These are phyloP conservation scores for Cucurbita maxima DNA, from an alignment of 306 rosid genomes.

Conservation along the genomic window DNA sequence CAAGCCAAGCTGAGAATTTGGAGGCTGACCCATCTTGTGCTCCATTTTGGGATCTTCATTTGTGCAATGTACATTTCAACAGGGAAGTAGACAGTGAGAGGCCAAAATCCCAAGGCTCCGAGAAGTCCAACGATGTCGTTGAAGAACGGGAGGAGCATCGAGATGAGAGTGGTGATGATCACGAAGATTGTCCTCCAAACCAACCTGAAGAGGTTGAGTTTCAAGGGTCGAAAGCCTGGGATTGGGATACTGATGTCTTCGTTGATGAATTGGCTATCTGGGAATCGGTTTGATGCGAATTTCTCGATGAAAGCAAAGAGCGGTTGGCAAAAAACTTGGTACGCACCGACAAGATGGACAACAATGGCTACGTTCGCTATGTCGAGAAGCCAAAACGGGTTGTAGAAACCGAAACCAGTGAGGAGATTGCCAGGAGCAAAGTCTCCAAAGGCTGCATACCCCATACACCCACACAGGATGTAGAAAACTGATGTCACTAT, in stretches of 20 bases:
- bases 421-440: slow-evolving; percentile 64
- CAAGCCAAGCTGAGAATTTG: slow-evolving; percentile 39
- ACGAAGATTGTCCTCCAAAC: slow-evolving; percentile 57
- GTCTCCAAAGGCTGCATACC: slow-evolving; percentile 83
- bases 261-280: slow-evolving; percentile 22
- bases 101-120: slow-evolving; percentile 80
- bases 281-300: slow-evolving; percentile 23
- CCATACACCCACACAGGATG: slow-evolving; percentile 65
- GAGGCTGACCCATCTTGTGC: slow-evolving; percentile 48
- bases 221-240: slow-evolving; percentile 23
- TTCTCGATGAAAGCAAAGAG: slow-evolving; percentile 60
- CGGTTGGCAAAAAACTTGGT: slow-evolving; percentile 74
- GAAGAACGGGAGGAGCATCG: slow-evolving; percentile 77
- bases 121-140: slow-evolving; percentile 67
- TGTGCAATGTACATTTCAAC: slow-evolving; percentile 62
- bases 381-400: slow-evolving; percentile 71
- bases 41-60: slow-evolving; percentile 63
- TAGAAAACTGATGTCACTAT: slow-evolving; percentile 54
- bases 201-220: slow-evolving; percentile 35
- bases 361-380: slow-evolving; percentile 78
- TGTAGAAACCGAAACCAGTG: slow-evolving; percentile 72
- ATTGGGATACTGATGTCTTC: slow-evolving; percentile 32
- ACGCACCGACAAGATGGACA: slow-evolving; percentile 70
- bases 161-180: slow-evolving; percentile 35
- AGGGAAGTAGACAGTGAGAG: slow-evolving; percentile 59